Base-by-base conservation (phyloP, 306 rosid genomes). In the Ziziphus jujuba region DNA sequence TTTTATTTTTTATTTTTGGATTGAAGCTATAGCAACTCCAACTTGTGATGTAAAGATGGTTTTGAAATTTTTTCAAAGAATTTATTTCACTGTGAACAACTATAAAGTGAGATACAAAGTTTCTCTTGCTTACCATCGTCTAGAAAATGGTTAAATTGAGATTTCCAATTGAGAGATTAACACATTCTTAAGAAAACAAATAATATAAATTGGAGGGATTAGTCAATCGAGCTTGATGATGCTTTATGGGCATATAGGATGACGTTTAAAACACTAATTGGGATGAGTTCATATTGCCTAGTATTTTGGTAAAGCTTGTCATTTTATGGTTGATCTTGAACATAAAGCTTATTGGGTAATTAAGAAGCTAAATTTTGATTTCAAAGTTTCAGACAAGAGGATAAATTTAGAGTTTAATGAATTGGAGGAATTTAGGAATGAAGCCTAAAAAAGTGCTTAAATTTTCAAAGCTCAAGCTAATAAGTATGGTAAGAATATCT, bases 251-350 rank as follows among this genome's bases (percentile, higher is more conserved):
- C 10, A 35, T 25, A 34, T 13, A 16, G 44, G 12, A 60, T 19
- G 13, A 23, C 61, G 17, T 57, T 57, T 22, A 13, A 57, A 57
- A 57, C 61, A 22, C 61, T 4, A 4, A 60, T 60, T 9, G 21
- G 44, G 19, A 60, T 60, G 49, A 33, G 20, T 13, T 5, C 65
- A 10, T 60, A 60, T 33, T 20, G 48, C 33, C 17, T 60, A 35
- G 49, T 60, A 20, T 60, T 13, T 60, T n/a, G 49, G 65, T 16
- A 60, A 60, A 13, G 48, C 65, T 10, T 60, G 65, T 35, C 48
- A 60, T 5, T 2, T 60, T 57, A 35, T 22, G 5, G 61, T 57
- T 3, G 38, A 57, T 4, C 13, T 57, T 35, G 61, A 6, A 17
- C 47, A 60, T 35, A 15, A 10, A 15, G 2, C 65, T 31, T 60